These are phyloP conservation scores for Elaeis oleifera DNA, from an alignment of 202 grass and related monocot species.

Conservation along the genomic window DNA sequence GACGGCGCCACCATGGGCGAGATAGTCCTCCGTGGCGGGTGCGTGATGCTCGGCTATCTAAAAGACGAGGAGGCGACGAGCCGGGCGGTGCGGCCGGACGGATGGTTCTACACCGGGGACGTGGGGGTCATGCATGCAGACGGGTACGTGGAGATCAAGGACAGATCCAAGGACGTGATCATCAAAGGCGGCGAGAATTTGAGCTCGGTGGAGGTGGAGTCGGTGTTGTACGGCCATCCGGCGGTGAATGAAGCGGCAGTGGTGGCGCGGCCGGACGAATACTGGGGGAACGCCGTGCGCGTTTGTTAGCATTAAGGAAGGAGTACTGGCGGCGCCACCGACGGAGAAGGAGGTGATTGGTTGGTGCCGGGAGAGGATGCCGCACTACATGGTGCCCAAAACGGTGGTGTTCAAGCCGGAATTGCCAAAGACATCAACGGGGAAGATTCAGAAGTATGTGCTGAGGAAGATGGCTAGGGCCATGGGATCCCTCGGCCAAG, in stretches of 20 bases:
- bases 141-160: constrained; percentile 79
- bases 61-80: constrained; percentile 38
- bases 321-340: not conserved
- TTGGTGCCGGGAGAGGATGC: constrained; percentile 79
- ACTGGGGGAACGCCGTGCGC: constrained; percentile 82
- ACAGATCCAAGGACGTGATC: constrained; percentile 94
- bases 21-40: constrained; percentile 75
- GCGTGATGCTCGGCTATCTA: constrained; percentile 58
- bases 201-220: constrained; percentile 90
- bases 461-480: constrained; percentile 47
- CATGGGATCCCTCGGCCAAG: constrained; percentile 24
- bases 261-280: constrained; percentile 64
- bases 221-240: constrained; percentile 61
- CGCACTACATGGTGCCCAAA: constrained; percentile 82
- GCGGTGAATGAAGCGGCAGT: constrained; percentile 67
- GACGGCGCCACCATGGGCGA: constrained; percentile 59
- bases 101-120: constrained; percentile 96
- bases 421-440: constrained; percentile 88
- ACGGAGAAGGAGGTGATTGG: constrained; percentile 36
- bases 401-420: constrained; percentile 53
- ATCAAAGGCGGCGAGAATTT: constrained; percentile 95
- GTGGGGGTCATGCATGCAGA: constrained; percentile 86
- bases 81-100: constrained; percentile 34
- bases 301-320: constrained; percentile 60
- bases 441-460: constrained; percentile 74